Conservation (phyloP, 2,329 filamentous ascomycete genomes). For the Calonectria pauciramosa region DNA sequence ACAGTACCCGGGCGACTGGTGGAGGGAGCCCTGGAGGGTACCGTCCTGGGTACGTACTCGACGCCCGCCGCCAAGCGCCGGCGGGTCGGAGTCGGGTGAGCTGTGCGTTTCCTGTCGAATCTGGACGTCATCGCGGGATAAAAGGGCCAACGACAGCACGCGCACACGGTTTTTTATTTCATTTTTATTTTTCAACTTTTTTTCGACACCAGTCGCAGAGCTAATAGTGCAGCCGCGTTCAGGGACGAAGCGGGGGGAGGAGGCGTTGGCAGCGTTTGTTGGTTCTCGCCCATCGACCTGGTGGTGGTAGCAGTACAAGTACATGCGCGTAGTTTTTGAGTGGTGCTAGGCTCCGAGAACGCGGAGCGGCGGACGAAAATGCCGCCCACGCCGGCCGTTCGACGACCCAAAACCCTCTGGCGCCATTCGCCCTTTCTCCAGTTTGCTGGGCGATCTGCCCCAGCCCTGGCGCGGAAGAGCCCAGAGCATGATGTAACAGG, state of each 20-base stretch:
- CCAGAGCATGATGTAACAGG: slow-evolving; percentile 11
- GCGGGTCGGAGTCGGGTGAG: slow-evolving; percentile 26
- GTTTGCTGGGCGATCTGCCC: not conserved
- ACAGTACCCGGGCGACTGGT: slow-evolving; percentile 12
- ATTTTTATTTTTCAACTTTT: not conserved
- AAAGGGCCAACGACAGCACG: not conserved
- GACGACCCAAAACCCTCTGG: not conserved
- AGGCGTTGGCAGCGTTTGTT: slow-evolving; percentile 1
- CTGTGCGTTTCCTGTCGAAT: not conserved
- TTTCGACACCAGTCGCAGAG: not conserved
- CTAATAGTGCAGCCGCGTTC: not conserved
- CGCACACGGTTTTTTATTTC: not conserved
- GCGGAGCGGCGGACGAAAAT: slow-evolving; percentile 12
- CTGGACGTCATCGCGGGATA: not conserved
- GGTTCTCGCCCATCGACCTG: not conserved
- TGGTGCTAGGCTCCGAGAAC: slow-evolving; percentile 3
- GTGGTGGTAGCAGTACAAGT: slow-evolving; percentile 1
- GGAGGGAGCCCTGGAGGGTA: slow-evolving; percentile 1
- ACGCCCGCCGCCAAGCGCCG: slow-evolving; percentile 23
- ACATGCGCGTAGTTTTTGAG: not conserved
- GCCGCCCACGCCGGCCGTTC: slow-evolving; percentile 9
- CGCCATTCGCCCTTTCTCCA: not conserved
- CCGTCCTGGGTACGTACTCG: slow-evolving; percentile 11
- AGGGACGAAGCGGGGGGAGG: not conserved
- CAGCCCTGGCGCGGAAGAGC: not conserved